Evolutionary conservation across 306 rosid species (phyloP), one percentile per base, ranked within the genome.

Genomic region (Prunus mongolica): DNA sequence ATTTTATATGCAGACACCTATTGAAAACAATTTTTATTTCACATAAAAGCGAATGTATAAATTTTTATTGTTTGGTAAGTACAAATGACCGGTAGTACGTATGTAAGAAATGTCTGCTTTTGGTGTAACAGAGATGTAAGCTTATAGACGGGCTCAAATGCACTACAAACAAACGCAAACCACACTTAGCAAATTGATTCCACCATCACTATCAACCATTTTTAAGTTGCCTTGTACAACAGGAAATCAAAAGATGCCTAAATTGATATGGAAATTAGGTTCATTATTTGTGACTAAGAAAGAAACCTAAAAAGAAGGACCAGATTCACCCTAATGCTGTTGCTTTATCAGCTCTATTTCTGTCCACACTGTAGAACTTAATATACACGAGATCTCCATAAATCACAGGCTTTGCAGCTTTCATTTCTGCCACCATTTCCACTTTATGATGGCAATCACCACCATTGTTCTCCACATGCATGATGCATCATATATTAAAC

Each of bases 401-500:
- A 20, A 44, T 14, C 77, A 60, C 47, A 20, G 47, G 51, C 13
- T 72, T 15, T 11, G 19, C 54, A 51, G 54, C 65, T 52, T 12
- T 44, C 25, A 50, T 50, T 67, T 41, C 61, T 38, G 14, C 54
- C 56, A 52, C 2, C 62, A 58, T 69, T 34, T 69, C 69, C 49
- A 51, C 46, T 71, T 38, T 30, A 12, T 25, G 58, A 44, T 72
- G 71, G n/a, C 72, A 62, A 66, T 49, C 41, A 71, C 24, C 45
- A 55, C n/a, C 51, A 50, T 4, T 19, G 65, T 61, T 73, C 67
- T 22, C 28, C 9, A 16, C 51, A 32, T 57, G 75, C 58, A 56
- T 66, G 41, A 32, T 57, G 75, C 58, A 56, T 66, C 16, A 71
- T 60, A 45, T 27, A 60, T 6, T 15, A 38, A 11, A 24, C 28